Evolutionary conservation across 495 filamentous ascomycete species (phyloP).

Genomic region (Acidiella bohemica): DNA sequence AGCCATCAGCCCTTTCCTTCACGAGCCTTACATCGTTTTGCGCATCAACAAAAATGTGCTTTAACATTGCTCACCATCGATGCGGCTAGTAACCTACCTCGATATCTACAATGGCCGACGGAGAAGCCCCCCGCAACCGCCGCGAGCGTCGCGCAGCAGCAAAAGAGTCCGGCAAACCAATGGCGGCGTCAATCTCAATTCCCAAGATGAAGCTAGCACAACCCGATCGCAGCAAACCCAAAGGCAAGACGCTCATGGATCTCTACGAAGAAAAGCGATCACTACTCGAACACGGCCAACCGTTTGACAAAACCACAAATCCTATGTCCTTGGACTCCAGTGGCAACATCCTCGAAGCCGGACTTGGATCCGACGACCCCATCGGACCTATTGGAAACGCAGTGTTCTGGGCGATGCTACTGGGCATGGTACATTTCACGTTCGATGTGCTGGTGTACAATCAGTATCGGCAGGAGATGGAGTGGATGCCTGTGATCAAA

Average conservation of each 20-base stretch:
- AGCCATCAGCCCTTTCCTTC: no score
- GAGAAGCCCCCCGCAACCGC: conserved; percentile 34
- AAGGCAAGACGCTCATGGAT: conserved; percentile 48
- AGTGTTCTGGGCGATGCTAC: conserved; percentile 53
- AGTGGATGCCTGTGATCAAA: conserved; percentile 41
- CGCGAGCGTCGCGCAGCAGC: conserved; percentile 29
- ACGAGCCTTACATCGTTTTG: no score
- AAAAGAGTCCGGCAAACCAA: conserved; percentile 9
- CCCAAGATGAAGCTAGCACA: conserved; percentile 33
- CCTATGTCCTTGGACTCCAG: conserved; percentile 25
- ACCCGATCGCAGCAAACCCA: conserved; percentile 42
- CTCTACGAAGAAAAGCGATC: conserved; percentile 46
- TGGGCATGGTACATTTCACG: conserved; percentile 73
- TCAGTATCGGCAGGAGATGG: conserved; percentile 66
- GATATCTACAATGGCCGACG: conserved; percentile 10
- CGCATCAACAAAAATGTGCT: no score
- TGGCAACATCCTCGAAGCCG: conserved; percentile 20
- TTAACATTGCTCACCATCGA: no score
- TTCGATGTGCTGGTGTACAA: conserved; percentile 82
- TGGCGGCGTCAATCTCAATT: conserved; percentile 8
- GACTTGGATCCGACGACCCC: conserved; percentile 22
- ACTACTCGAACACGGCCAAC: conserved; percentile 31
- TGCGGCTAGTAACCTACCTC: no score
- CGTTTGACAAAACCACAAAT: conserved; percentile 22
- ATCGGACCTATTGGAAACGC: conserved; percentile 46